A percentile compares a stretch with the other conserved stretches of the same genome.
Evolutionary conservation across 352 stramenopile genomes (phyloP).

Genomic region (Stramenopiles sp.): DNA sequence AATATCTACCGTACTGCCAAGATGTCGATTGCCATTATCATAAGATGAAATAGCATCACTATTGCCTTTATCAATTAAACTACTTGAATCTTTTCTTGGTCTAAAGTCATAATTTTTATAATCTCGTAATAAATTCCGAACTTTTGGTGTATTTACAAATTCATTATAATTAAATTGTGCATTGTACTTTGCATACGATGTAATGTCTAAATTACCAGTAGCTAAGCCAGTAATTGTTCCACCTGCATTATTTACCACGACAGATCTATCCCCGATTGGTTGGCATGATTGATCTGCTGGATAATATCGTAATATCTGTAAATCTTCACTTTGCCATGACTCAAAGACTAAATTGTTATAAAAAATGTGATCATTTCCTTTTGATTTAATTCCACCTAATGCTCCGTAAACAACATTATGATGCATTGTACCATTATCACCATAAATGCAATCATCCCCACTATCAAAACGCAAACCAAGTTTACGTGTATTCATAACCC

Average conservation of each 20-base stretch:
- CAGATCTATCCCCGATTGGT: not conserved
- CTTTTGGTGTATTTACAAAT: not conserved
- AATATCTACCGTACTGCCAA: not conserved
- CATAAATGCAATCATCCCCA: slow-evolving; percentile 1
- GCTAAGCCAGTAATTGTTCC: not conserved
- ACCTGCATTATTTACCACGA: not conserved
- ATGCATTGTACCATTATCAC: not conserved
- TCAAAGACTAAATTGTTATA: slow-evolving; percentile 1
- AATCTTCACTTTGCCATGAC: not conserved
- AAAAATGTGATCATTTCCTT: not conserved
- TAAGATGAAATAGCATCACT: not conserved
- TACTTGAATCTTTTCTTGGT: not conserved
- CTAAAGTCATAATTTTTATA: not conserved
- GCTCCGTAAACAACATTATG: not conserved
- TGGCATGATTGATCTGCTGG: not conserved
- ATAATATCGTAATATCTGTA: not conserved
- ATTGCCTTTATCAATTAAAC: not conserved
- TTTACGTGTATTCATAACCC: not conserved
- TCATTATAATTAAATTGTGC: not conserved
- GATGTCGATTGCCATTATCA: too few species aligned
- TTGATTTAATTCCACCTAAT: not conserved
- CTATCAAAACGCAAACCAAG: not conserved
- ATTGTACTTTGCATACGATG: not conserved
- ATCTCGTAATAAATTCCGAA: not conserved
- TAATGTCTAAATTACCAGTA: not conserved